These are phyloP conservation scores for Rhodotorula graminis DNA, from an alignment of 768 basidiomycete species.

Conservation along the genomic window DNA sequence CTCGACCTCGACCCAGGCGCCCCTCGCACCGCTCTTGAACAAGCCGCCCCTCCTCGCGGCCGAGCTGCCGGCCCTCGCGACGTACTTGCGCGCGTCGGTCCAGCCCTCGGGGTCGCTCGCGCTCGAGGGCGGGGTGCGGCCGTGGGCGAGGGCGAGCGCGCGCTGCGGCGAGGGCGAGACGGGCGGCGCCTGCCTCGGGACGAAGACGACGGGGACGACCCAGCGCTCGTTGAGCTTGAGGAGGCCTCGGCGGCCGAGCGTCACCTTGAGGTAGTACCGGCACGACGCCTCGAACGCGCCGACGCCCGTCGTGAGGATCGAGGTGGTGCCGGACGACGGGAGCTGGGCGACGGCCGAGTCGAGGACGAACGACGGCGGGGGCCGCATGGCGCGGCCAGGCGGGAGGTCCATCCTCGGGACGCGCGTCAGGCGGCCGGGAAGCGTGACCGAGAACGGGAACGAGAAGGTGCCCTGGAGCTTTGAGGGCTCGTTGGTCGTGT, in stretches of 20 bases:
- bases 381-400: not conserved
- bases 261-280: slow-evolving; percentile 33
- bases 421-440: slow-evolving; percentile 13
- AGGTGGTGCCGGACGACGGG: not conserved
- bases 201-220: slow-evolving; percentile 33
- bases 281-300: slow-evolving; percentile 26
- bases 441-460: slow-evolving; percentile 29
- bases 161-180: not conserved
- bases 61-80: not conserved
- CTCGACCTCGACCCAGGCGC: slow-evolving; percentile 13
- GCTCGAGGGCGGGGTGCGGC: not conserved
- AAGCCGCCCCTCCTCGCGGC: not conserved
- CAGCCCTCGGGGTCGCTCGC: slow-evolving; percentile 14
- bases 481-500: slow-evolving; percentile 14
- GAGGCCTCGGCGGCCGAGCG: slow-evolving; percentile 18
- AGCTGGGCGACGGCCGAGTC: slow-evolving; percentile 10
- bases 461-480: slow-evolving; percentile 22
- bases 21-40: not conserved
- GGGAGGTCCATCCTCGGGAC: not conserved
- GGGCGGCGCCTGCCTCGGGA: slow-evolving; percentile 18
- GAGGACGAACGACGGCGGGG: slow-evolving; percentile 32
- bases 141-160: not conserved
- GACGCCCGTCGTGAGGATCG: slow-evolving; percentile 5
- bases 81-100: slow-evolving; percentile 19
- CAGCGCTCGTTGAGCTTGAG: slow-evolving; percentile 35